Base-by-base conservation (phyloP, 2,329 filamentous ascomycete species). In the Fonsecaea pugnacius region DNA sequence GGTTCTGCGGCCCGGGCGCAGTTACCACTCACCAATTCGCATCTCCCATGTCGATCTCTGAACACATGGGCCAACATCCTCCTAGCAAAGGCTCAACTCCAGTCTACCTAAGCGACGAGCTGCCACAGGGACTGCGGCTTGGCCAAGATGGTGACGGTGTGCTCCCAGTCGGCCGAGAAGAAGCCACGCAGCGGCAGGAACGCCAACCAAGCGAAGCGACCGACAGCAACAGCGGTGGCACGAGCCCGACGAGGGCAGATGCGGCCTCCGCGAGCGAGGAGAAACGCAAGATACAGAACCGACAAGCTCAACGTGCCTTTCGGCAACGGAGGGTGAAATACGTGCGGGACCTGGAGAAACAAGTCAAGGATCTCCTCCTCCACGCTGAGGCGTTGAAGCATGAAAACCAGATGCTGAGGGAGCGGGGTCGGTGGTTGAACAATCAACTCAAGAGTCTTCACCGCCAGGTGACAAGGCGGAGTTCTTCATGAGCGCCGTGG, bases 231-330 rank as follows among this genome's bases (percentile, higher is more conserved):
- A 48, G 18, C 18, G 24, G 10, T 27, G 43, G 43, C 12, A 21
- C 18, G 9, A 14, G 24, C 5, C 24, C 43, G 43, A 24, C 21
- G 4, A 48, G 24, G 43, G 21, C 8, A 27, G 43, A 48, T 48
- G 21, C 8, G 12, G 43, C 14, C 14, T 48, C 43, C 18, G 4
- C 43, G 43, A 48, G 21, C 21, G 43, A 48, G 4, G 8, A 48
- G 21, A 48, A 48, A 27, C 43, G 43, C 18, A 48, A 24, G 16
- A 48, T 48, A 21, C 43, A 48, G 43, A 48, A 48, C 43, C 43
- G 43, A 14, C 43, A 48, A 5, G 43, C 43, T 3, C 43, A 48
- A 24, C 43, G 43, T 18, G 43, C 43, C 21, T 48, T 48, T 12
- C 43, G 43, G 43, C 18, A 48, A 24, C 43, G 43, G 9, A 48